Conservation (phyloP, 140 eudicot genomes). For the Eryngium alpinum region DNA sequence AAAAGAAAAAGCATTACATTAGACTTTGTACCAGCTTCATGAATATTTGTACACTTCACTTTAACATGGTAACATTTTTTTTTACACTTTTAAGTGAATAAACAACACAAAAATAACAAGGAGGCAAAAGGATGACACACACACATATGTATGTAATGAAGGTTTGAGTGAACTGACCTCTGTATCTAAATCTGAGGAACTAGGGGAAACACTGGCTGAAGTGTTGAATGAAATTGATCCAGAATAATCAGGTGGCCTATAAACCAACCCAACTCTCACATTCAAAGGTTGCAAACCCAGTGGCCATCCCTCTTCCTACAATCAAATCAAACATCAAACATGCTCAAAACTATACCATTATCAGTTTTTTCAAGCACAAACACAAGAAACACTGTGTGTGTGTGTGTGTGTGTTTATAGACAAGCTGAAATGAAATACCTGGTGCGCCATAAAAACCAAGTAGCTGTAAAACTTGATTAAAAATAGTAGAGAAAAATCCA, state of each 20-base stretch:
- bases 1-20: no score
- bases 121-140: neutral
- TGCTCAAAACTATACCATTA: neutral
- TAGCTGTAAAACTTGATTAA: constrained; percentile 12
- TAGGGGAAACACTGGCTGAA: constrained; percentile 47
- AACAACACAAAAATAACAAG: neutral
- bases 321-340: constrained; percentile 17
- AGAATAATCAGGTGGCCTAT: constrained; percentile 29
- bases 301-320: constrained; percentile 92
- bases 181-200: constrained; percentile 69
- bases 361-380: neutral
- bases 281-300: constrained; percentile 63
- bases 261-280: constrained; percentile 39
- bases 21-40: no score
- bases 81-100: no score
- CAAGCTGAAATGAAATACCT: constrained; percentile 26
- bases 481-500: neutral
- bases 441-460: constrained; percentile 47
- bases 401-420: no score
- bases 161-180: constrained; percentile 33
- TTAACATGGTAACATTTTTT: no score
- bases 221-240: constrained; percentile 59
- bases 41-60: no score
- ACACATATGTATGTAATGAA: neutral
- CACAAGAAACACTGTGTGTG: no score